Evolutionary conservation across 352 stramenopile species (phyloP), one percentile per base, ranked within the genome.

Genomic region (Hyaloperonospora brassicae): DNA sequence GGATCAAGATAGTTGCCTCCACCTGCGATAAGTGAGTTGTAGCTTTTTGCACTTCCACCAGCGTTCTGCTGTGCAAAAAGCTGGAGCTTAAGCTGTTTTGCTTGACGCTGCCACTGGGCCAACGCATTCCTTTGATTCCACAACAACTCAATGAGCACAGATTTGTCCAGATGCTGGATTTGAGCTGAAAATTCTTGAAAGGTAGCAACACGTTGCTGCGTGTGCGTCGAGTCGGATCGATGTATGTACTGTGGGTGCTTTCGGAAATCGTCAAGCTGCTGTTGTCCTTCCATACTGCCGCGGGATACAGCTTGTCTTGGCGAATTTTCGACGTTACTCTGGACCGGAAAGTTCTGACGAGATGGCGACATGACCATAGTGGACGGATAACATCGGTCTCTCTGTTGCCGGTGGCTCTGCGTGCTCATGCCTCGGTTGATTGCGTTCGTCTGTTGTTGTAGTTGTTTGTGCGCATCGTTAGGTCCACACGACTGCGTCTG

Each of bases 91-190:
- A 87, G 41, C 43, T 88, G 66, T 34, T 62, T 73, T 10, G 72
- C 52, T 22, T 72, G 67, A 31, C 64, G 61, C 36, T 91, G 81
- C 68, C 77, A 88, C 34, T 84, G 68, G 8, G 84, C 69, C 5
- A 91, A 61, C 0, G 75, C 66, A 49, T 68, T 72, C 25, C 76
- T 63, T 58, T 89, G 78, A 39, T 75, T 91, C 81, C 79, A 89
- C 23, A 88, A 49, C 12, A 89, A 57, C 36, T 89, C 79, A n/a
- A 91, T 73, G 3, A 91, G 57, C 7, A 70, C 64, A 21, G 64
- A 73, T 34, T 81, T 77, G 47, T 86, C 76, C 12, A 86, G 70
- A 31, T 85, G 81, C 52, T 87, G 73, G 3, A 88, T 74, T 50
- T 88, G 81, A 5, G 62, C 64, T 12, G 67, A 71, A 59, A 91